Conservation (phyloP, 2,329 filamentous ascomycete genomes). For the Rosellinia necatrix region DNA sequence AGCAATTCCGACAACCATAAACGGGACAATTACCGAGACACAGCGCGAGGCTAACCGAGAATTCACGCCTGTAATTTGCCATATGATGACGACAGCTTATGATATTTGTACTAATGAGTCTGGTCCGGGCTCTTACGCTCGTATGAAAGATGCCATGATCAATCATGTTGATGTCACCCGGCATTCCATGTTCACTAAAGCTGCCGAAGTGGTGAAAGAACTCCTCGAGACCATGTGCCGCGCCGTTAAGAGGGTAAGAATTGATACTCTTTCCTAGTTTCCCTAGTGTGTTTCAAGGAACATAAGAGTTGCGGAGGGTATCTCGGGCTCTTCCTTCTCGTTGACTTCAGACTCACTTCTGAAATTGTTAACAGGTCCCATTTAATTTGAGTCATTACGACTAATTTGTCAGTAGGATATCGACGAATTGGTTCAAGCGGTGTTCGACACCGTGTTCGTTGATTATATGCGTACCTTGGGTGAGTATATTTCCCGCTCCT, state of each 20-base stretch:
- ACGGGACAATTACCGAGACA: constrained; percentile 45
- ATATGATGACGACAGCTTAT: constrained; percentile 54
- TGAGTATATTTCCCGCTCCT: constrained; percentile 14
- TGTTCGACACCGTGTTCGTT: constrained; percentile 20
- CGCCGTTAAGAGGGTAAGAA: constrained; percentile 21
- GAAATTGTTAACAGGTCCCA: not conserved
- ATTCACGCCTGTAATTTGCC: constrained; percentile 54
- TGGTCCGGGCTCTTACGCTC: constrained; percentile 50
- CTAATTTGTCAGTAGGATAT: constrained; percentile 18
- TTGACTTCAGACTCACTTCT: no score
- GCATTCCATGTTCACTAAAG: constrained; percentile 54
- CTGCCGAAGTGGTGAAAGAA: constrained; percentile 46
- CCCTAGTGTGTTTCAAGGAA: not conserved
- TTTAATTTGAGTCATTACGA: not conserved
- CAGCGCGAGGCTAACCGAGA: constrained; percentile 59
- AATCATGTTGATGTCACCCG: constrained; percentile 48
- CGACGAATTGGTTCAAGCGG: constrained; percentile 9
- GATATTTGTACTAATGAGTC: constrained; percentile 47
- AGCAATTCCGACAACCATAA: constrained; percentile 41
- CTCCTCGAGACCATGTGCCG: constrained; percentile 46
- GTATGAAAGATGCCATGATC: constrained; percentile 58
- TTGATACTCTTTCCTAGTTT: not conserved
- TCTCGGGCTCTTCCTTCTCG: no score
- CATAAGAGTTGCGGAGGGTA: no score
- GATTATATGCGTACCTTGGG: constrained; percentile 35